Base-by-base conservation (phyloP, 176 grass and related monocot species). In the Tillandsia leiboldiana region DNA sequence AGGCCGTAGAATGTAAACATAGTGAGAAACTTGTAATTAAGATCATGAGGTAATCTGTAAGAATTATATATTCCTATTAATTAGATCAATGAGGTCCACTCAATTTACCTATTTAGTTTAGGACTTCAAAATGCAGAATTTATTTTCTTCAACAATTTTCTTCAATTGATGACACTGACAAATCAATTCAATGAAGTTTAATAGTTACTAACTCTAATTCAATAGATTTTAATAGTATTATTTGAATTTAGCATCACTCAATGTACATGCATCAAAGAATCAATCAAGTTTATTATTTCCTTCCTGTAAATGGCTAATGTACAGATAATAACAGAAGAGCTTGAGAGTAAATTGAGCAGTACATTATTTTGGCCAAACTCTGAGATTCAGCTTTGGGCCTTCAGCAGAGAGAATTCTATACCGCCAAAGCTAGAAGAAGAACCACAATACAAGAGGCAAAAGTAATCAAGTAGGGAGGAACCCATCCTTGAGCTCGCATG, bases 201-300 rank as follows among this genome's bases (percentile, higher is more conserved):
- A 42, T 42, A 42, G 33, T 42, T 5, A 42, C 33, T 42, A 42
- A 42, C 33, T 24, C 24, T 42, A 42, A 42, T 42, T 42, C 33
- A 42, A 42, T 7, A 42, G 1, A 42, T 4, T 42, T 42, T 42
- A 42, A 42, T 42, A 23, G 56, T 23, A 61, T 61, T 61, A 23
- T 61, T 20, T 20, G 22, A 61, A 22, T 61, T 61, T 57, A 61
- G 22, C 56, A 58, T 58, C 15, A 4, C 54, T 58, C 18, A n/a
- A 58, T 58, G 56, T 10, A 61, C 17, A 61, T 61, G 15, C n/a
- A 61, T 61, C 56, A 61, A 61, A 61, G 56, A 61, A 61, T 61
- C 56, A 61, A 9, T 61, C 56, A 14, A 23, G 56, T 61, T 18
- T 61, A 20, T 18, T 18, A 61, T 8, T 10, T 18, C 15, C 56